These are phyloP conservation scores for Drechmeria coniospora DNA, from an alignment of 2,329 filamentous ascomycete genomes.

Conservation along the genomic window DNA sequence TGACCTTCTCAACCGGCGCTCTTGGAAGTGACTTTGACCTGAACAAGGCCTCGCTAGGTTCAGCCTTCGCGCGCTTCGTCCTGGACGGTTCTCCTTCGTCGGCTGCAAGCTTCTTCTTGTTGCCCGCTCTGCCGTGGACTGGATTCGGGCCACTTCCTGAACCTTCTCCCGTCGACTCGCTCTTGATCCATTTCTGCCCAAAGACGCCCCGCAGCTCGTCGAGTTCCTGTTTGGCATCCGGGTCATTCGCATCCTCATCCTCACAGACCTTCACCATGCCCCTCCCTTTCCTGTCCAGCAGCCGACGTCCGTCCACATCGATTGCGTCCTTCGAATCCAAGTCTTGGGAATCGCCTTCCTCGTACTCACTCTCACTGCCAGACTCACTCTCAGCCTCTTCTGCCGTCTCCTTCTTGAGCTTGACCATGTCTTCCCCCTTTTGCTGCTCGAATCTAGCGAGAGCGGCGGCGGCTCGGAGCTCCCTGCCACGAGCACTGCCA, in stretches of 20 bases:
- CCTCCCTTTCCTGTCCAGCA: slow-evolving; percentile 51
- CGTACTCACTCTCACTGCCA: slow-evolving; percentile 32
- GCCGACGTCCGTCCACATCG: slow-evolving; percentile 47
- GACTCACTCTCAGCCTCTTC: slow-evolving; percentile 19
- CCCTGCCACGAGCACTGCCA: slow-evolving; percentile 56
- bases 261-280: slow-evolving; percentile 62
- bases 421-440: slow-evolving; percentile 29
- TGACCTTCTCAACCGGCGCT: no score
- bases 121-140: not conserved
- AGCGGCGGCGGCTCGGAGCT: slow-evolving; percentile 62
- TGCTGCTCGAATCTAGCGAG: slow-evolving; percentile 53
- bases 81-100: no score
- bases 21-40: no score
- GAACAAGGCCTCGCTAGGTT: no score
- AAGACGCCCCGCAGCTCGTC: slow-evolving; percentile 43
- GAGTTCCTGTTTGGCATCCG: slow-evolving; percentile 31
- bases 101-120: no score
- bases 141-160: not conserved
- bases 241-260: slow-evolving; percentile 43
- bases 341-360: slow-evolving; percentile 26
- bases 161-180: slow-evolving; percentile 4
- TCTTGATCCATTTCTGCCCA: slow-evolving; percentile 8
- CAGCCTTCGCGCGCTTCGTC: no score
- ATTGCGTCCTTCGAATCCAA: slow-evolving; percentile 33
- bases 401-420: slow-evolving; percentile 21